A percentile compares a stretch with the other conserved stretches of the same genome.
Conservation (phyloP, 2,329 filamentous ascomycete species). For the Botrytis hyacinthi region DNA sequence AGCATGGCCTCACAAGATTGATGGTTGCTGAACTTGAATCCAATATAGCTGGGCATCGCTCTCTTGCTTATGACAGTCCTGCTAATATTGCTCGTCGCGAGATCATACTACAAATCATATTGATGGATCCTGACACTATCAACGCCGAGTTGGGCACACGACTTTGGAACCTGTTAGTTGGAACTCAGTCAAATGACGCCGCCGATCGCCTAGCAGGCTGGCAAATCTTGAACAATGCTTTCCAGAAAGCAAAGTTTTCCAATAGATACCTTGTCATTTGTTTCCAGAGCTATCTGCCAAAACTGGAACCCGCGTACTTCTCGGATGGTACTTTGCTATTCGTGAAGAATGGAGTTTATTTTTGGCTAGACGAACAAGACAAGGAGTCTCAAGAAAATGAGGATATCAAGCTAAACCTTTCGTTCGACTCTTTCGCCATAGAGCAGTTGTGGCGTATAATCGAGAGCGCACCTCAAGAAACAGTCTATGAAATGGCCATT, state of each 20-base stretch:
- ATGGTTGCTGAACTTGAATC: constrained; percentile 64
- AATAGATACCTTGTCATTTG: constrained; percentile 57
- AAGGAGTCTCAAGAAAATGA: constrained; percentile 40
- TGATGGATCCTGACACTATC: constrained; percentile 60
- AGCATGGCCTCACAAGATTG: constrained; percentile 61
- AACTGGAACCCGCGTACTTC: constrained; percentile 56
- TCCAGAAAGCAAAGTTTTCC: constrained; percentile 45
- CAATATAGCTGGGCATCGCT: constrained; percentile 25
- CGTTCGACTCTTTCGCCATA: constrained; percentile 52
- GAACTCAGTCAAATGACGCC: constrained; percentile 56
- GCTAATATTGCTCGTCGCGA: constrained; percentile 55
- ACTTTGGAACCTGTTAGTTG: constrained; percentile 74
- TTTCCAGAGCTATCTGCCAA: constrained; percentile 55
- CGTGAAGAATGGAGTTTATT: constrained; percentile 51
- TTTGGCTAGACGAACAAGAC: constrained; percentile 48
- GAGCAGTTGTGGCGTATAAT: constrained; percentile 85
- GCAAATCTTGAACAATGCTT: constrained; percentile 57
- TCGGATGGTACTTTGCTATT: constrained; percentile 63
- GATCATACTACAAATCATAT: constrained; percentile 57
- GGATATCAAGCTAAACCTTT: constrained; percentile 50
- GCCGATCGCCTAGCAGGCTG: constrained; percentile 67
- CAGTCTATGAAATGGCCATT: constrained; percentile 66
- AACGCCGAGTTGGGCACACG: constrained; percentile 57
- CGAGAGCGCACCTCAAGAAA: constrained; percentile 63
- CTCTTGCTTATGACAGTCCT: constrained; percentile 40